Conservation (phyloP, 1,139 yeast species). For the Sugiyamaella japonica region DNA sequence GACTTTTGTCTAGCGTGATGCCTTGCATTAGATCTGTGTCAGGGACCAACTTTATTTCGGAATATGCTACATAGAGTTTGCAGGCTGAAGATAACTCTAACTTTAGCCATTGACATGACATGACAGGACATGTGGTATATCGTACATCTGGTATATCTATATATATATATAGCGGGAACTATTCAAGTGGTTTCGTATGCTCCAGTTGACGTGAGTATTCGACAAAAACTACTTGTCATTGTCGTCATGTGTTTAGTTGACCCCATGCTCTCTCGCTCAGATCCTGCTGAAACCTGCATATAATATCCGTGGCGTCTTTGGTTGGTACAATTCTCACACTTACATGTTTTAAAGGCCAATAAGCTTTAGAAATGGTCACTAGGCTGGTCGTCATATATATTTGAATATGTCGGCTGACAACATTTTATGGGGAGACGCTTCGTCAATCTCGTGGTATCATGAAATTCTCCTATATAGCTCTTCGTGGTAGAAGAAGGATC, state of each 20-base stretch:
- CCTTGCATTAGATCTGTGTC: constrained; percentile 3
- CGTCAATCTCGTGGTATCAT: neutral
- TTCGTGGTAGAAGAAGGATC: constrained; percentile 12
- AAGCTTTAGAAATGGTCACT: neutral
- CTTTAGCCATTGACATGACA: neutral
- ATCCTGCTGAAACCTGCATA: constrained; percentile 2
- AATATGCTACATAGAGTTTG: neutral
- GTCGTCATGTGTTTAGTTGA: too few relatives aligned
- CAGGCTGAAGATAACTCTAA: neutral
- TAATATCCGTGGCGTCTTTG: neutral
- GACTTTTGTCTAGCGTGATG: neutral
- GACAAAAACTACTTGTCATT: too few relatives aligned
- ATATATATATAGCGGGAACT: too few relatives aligned
- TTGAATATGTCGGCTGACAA: neutral
- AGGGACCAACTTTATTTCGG: constrained; percentile 1
- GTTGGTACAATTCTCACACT: neutral
- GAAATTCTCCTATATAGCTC: neutral
- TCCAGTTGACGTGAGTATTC: too few relatives aligned
- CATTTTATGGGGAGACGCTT: too few relatives aligned
- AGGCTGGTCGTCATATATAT: neutral
- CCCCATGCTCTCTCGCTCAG: neutral
- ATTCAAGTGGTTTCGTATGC: too few relatives aligned
- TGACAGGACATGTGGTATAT: too few relatives aligned
- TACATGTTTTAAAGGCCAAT: neutral
- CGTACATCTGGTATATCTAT: too few relatives aligned